Conservation (phyloP, 345 rosid species). For the Adansonia digitata region DNA sequence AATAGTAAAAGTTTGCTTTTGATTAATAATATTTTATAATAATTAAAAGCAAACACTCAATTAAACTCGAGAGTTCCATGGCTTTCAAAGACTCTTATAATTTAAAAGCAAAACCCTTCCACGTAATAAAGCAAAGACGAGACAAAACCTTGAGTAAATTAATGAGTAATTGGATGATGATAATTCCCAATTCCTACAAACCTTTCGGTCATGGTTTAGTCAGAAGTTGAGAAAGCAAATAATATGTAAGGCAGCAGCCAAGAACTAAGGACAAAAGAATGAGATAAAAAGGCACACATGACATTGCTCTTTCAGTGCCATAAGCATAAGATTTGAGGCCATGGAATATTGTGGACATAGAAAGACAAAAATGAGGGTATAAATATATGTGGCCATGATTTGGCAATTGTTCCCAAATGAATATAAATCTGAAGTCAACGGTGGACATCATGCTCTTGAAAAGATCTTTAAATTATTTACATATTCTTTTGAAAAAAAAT, state of each 20-base stretch:
- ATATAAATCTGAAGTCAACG: not conserved
- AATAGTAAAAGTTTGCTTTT: no score
- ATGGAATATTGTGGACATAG: not conserved
- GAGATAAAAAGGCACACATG: not conserved
- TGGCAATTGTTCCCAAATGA: not conserved
- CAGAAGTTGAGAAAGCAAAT: not conserved
- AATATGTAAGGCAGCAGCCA: not conserved
- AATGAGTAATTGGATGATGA: not conserved
- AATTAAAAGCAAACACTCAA: not conserved
- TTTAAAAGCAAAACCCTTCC: not conserved
- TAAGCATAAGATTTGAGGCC: not conserved
- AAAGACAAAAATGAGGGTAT: not conserved
- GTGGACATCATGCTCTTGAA: not conserved
- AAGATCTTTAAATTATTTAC: not conserved
- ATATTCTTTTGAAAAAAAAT: not conserved
- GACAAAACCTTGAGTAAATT: not conserved
- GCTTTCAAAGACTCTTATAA: not conserved
- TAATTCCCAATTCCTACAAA: not conserved
- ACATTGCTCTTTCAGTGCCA: not conserved
- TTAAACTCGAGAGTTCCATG: not conserved
- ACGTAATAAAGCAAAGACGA: not conserved
- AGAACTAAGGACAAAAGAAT: not conserved
- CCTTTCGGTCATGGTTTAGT: not conserved
- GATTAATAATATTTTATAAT: not conserved
- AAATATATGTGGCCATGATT: not conserved